Evolutionary conservation across 2,329 filamentous ascomycete genomes (phyloP).

Genomic region (Colletotrichum phormii): DNA sequence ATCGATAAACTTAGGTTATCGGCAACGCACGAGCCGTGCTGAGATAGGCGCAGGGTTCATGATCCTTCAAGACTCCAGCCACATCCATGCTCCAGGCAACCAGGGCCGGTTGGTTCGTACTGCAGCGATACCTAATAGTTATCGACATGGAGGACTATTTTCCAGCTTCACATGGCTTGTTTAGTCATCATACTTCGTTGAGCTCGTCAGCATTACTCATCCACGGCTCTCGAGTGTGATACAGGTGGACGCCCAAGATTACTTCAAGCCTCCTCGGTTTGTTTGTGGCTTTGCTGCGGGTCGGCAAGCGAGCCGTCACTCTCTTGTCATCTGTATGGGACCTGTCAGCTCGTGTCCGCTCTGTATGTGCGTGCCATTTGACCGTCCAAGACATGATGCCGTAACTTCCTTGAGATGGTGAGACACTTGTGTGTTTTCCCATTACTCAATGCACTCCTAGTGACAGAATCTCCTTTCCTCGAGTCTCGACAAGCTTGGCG

Average conservation of each 20-base stretch:
- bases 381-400: not conserved
- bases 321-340: not conserved
- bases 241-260: not conserved
- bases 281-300: not conserved
- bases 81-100: no score
- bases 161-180: no score
- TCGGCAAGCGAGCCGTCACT: not conserved
- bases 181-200: no score
- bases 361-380: not conserved
- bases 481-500: not conserved
- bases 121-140: not conserved
- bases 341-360: not conserved
- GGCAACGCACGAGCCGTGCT: not conserved
- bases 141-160: not conserved
- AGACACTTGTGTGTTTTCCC: not conserved
- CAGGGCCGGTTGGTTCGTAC: no score
- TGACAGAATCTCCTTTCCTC: not conserved
- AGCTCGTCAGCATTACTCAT: not conserved
- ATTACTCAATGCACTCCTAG: not conserved
- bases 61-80: not conserved
- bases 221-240: not conserved
- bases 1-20: constrained; percentile 15
- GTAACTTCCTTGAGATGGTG: not conserved
- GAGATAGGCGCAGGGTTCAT: not conserved
- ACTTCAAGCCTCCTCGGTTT: not conserved